phyloP scores from a whole-genome alignment of 768 basidiomycete species.

The Lactarius tabidus region DNA sequence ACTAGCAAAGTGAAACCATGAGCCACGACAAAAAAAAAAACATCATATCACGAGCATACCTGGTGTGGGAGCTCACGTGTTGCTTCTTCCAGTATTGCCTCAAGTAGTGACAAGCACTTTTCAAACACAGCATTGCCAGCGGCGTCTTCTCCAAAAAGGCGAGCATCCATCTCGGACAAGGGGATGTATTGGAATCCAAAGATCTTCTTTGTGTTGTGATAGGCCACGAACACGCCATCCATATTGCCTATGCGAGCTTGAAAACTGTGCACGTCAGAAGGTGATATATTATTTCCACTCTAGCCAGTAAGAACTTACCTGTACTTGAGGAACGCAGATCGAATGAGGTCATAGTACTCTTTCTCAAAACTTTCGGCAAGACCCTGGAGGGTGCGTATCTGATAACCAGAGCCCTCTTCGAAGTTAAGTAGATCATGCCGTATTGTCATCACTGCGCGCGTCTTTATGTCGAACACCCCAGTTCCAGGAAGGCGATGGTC shows the following conservation, averaged over 20 bases:
- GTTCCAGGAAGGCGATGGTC: slow-evolving; percentile 80
- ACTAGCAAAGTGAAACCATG: slow-evolving; percentile 35
- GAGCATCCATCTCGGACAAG: slow-evolving; percentile 80
- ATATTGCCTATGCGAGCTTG: slow-evolving; percentile 96
- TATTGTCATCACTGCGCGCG: slow-evolving; percentile 79
- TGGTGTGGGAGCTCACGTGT: slow-evolving; percentile 57
- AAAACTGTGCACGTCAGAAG: slow-evolving; percentile 49
- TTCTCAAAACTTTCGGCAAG: slow-evolving; percentile 77
- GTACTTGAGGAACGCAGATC: slow-evolving; percentile 93
- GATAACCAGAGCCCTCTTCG: slow-evolving; percentile 79
- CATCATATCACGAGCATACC: slow-evolving; percentile 39
- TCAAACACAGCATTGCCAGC: slow-evolving; percentile 74
- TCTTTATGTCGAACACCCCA: slow-evolving; percentile 96
- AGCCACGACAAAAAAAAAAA: slow-evolving; percentile 1
- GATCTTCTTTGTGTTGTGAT: slow-evolving; percentile 80
- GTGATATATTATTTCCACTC: neutral
- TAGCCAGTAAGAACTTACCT: slow-evolving; percentile 42
- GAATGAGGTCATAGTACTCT: slow-evolving; percentile 92
- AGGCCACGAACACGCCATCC: slow-evolving; percentile 90
- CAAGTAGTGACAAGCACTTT: slow-evolving; percentile 67
- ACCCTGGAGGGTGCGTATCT: slow-evolving; percentile 63
- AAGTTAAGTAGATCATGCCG: slow-evolving; percentile 84
- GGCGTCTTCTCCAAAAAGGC: slow-evolving; percentile 60
- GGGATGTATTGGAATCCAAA: slow-evolving; percentile 95
- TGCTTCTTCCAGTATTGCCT: slow-evolving; percentile 58